Base-by-base conservation (phyloP, 1,284 basidiomycete genomes). In the Rhizopogon parksii region DNA sequence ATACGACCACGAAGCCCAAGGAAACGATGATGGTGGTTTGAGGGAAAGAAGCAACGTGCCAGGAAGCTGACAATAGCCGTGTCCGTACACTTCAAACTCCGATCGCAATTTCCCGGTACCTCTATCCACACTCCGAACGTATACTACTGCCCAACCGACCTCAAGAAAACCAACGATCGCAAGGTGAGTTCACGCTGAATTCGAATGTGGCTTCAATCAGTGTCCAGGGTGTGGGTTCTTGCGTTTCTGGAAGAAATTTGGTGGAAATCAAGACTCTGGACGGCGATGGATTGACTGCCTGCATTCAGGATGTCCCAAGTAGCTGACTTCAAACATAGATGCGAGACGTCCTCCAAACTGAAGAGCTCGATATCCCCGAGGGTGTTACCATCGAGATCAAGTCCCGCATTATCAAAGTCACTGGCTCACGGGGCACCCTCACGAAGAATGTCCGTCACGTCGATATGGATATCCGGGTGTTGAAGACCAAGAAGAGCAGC, bases 401-500 rank as follows among this genome's bases (percentile, higher is more conserved):
- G 77, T 83, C 94, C 61, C 85, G 95, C 57, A 73, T 91, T 63
- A 87, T 98, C 70, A 87, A 81, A 57, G 93, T 97, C 62, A 83
- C 82, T 61, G 94, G 94, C 43, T 91, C 94, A 55, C 83, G 94
- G 52, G 94, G 94, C 58, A 88, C 83, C 53, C 80, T 97, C 64
- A 82, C 78, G 60, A 97, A 97, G 83, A 88, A 88, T 65, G 83
- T 95, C 70, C 88, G 90, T 60, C 94, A 97, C 79, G 84, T 95
- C 64, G 83, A 94, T 77, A 95, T 97, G 91, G 95, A 97, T 76
- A 90, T 98, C 70, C 85, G 90, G 67, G 71, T 95, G 49, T 70
- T 91, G 62, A 82, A 78, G 75, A 77, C 76, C 60, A 76, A 77
- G 67, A 85, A 85, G 72, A 73, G 72, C 57, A 39, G 49, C 70